phyloP scores from a whole-genome alignment of 75 land plant species.

The Isoetes taiwanensis region DNA sequence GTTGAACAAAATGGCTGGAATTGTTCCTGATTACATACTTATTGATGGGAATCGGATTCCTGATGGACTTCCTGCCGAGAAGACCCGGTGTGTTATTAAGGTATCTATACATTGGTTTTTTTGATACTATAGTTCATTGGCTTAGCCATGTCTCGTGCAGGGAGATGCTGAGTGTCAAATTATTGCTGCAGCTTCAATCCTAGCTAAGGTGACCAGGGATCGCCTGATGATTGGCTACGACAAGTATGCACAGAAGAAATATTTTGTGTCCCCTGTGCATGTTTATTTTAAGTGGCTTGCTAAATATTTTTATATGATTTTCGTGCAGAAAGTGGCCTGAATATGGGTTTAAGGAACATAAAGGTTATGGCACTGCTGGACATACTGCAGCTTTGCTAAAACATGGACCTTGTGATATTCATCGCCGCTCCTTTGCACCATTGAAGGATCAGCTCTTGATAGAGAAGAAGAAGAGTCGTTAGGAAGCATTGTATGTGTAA shows the following conservation, averaged over 20 bases:
- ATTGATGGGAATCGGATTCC: slow-evolving; percentile 23
- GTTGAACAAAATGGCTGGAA: background rate
- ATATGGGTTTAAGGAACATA: slow-evolving; percentile 24
- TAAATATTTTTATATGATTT: background rate
- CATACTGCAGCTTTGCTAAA: slow-evolving; percentile 22
- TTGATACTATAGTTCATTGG: background rate
- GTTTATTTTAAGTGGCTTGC: background rate
- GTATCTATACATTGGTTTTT: background rate
- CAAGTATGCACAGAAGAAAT: slow-evolving; percentile 9
- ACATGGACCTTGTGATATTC: slow-evolving; percentile 26
- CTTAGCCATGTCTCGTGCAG: background rate
- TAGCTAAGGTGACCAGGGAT: slow-evolving; percentile 24
- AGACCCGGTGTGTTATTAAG: slow-evolving; percentile 19
- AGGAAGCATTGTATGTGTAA: too few species aligned
- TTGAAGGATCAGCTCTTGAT: slow-evolving; percentile 4
- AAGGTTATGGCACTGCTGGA: slow-evolving; percentile 23
- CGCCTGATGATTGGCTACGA: slow-evolving; percentile 22
- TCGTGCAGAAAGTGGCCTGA: slow-evolving; percentile 19
- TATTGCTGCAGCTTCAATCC: slow-evolving; percentile 21
- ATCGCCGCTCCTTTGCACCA: slow-evolving; percentile 23
- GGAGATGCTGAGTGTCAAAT: slow-evolving; percentile 23
- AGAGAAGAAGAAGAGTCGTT: too few species aligned
- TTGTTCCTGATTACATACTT: slow-evolving; percentile 13
- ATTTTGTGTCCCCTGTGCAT: background rate
- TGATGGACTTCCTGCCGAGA: slow-evolving; percentile 12